These are phyloP conservation scores for Vigna trinervia DNA, from an alignment of 306 rosid species.

Conservation along the genomic window DNA sequence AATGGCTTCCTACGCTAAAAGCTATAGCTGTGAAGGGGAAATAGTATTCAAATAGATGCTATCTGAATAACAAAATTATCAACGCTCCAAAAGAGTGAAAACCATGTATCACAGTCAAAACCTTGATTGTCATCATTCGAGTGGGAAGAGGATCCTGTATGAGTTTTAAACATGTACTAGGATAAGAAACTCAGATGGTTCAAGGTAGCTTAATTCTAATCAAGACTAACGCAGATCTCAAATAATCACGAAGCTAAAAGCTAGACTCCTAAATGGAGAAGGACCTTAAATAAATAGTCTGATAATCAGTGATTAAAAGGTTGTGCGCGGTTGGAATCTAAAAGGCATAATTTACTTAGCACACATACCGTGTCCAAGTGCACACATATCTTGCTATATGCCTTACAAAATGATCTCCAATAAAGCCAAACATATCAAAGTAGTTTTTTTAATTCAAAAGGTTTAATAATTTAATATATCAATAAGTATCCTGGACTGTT, in stretches of 20 bases:
- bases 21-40: neutral
- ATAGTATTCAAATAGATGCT: too few species aligned
- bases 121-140: neutral
- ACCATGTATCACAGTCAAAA: neutral
- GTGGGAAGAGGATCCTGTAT: neutral
- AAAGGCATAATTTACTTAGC: neutral
- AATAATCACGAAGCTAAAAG: neutral
- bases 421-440: constrained; percentile 5
- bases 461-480: neutral
- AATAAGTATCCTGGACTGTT: neutral
- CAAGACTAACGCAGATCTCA: neutral
- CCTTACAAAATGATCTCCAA: neutral
- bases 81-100: neutral
- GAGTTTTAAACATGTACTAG: neutral
- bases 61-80: neutral
- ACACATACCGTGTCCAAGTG: neutral
- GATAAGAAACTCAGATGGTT: too few species aligned
- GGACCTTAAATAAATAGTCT: neutral
- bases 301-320: neutral
- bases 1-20: neutral
- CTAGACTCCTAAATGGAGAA: neutral
- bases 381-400: neutral
- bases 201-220: neutral
- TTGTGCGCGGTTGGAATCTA: too few species aligned
- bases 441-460: constrained; percentile 2